Evolutionary conservation across 306 rosid species (phyloP).

Genomic region (Quercus gilva): DNA sequence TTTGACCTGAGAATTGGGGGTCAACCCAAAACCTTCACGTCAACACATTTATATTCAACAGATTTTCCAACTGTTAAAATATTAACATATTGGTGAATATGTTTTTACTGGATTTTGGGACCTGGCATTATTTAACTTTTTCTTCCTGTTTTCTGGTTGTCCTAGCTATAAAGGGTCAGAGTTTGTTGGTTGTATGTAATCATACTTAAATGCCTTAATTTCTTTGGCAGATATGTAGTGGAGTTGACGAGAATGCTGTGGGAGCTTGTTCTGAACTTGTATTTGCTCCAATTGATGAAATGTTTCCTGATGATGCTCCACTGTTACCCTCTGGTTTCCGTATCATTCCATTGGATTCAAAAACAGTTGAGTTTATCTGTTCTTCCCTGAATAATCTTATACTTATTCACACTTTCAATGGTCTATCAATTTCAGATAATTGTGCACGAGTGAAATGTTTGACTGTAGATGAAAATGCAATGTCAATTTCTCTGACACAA

Average conservation of each 20-base stretch:
- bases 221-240: constrained; percentile 65
- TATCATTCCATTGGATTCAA: constrained; percentile 82
- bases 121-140: not conserved
- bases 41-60: not conserved
- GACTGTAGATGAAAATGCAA: not conserved
- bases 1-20: not conserved
- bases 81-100: not conserved
- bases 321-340: constrained; percentile 96
- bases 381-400: not conserved
- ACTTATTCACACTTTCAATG: not conserved
- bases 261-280: constrained; percentile 87
- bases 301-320: constrained; percentile 88
- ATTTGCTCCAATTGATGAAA: constrained; percentile 88
- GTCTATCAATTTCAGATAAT: not conserved
- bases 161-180: not conserved
- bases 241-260: constrained; percentile 73
- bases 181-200: not conserved
- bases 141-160: not conserved
- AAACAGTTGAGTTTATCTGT: constrained; percentile 73
- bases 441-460: not conserved
- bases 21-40: not conserved
- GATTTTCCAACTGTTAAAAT: not conserved
- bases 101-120: not conserved
- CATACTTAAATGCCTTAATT: not conserved
- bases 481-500: not conserved